These are phyloP conservation scores for Cymbidium sinense DNA, from an alignment of 106 monocot species.

Conservation along the genomic window DNA sequence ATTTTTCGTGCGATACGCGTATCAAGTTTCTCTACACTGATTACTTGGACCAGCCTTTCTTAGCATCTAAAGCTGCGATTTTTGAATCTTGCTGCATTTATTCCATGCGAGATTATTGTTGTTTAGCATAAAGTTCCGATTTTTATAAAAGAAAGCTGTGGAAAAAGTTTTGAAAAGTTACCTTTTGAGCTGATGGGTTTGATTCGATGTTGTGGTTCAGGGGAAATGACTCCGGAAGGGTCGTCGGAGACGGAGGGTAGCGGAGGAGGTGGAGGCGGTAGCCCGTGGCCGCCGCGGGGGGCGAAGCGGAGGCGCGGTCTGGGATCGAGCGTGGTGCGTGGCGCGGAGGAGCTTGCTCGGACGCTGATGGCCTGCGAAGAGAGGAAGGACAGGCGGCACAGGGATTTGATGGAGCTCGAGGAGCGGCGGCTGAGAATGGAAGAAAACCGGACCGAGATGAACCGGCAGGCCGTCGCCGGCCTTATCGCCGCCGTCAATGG, in stretches of 20 bases:
- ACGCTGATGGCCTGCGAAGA: constrained; percentile 79
- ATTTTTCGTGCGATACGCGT: too few species aligned
- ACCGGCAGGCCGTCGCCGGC: constrained; percentile 48
- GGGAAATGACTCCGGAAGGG: constrained; percentile 3
- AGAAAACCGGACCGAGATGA: constrained; percentile 53
- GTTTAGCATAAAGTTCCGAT: neutral
- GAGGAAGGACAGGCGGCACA: constrained; percentile 71
- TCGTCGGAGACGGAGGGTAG: constrained; percentile 10
- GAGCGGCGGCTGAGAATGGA: constrained; percentile 68
- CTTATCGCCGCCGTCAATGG: constrained; percentile 66
- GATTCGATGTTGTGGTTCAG: neutral
- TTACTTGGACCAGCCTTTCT: neutral
- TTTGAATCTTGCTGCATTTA: neutral
- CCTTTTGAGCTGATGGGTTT: neutral
- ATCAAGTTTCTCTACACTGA: too few species aligned
- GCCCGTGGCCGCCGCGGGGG: constrained; percentile 11
- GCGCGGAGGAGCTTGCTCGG: constrained; percentile 58
- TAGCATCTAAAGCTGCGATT: neutral
- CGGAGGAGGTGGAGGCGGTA: constrained; percentile 16
- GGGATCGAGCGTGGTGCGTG: constrained; percentile 58
- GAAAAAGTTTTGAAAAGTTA: neutral
- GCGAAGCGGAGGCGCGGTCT: constrained; percentile 24
- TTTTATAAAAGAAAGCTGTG: neutral
- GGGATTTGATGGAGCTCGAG: constrained; percentile 65
- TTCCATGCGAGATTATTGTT: too few species aligned